Evolutionary conservation across 345 rosid species (phyloP).

Genomic region (Acer yangbiense): DNA sequence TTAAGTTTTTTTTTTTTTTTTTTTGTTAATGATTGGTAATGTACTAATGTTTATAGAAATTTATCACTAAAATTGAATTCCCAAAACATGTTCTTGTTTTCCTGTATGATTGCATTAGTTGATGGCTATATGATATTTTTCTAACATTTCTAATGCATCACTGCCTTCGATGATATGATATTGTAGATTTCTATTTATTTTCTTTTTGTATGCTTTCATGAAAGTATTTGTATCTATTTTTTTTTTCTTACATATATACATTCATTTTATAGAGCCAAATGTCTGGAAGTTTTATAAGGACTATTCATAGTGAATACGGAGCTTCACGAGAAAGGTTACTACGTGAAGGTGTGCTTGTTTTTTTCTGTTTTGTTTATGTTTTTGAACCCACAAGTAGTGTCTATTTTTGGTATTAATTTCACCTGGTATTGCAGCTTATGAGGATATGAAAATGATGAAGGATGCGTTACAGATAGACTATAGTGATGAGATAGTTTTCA

Average conservation of each 20-base stretch:
- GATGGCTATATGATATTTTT: neutral
- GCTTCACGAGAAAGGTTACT: conserved; percentile 54
- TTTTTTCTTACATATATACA: conserved; percentile 1
- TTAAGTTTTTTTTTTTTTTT: neutral
- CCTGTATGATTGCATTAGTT: neutral
- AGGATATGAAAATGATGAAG: conserved; percentile 55
- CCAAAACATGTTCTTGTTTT: neutral
- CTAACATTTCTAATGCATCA: neutral
- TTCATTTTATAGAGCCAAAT: conserved; percentile 51
- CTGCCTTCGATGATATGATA: neutral
- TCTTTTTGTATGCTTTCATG: neutral
- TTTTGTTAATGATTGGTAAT: neutral
- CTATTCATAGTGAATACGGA: conserved; percentile 48
- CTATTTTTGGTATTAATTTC: neutral
- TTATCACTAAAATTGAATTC: neutral
- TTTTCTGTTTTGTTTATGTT: conserved; percentile 6
- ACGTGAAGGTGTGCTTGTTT: conserved; percentile 42
- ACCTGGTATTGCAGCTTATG: conserved; percentile 48
- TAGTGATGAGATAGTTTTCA: conserved; percentile 49
- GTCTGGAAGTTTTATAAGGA: conserved; percentile 53
- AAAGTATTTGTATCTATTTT: neutral
- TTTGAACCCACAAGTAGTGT: neutral
- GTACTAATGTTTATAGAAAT: neutral
- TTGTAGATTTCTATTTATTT: neutral
- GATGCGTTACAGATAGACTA: conserved; percentile 66